Conservation (phyloP, 768 basidiomycete species). For the Botryobasidium botryosum region DNA sequence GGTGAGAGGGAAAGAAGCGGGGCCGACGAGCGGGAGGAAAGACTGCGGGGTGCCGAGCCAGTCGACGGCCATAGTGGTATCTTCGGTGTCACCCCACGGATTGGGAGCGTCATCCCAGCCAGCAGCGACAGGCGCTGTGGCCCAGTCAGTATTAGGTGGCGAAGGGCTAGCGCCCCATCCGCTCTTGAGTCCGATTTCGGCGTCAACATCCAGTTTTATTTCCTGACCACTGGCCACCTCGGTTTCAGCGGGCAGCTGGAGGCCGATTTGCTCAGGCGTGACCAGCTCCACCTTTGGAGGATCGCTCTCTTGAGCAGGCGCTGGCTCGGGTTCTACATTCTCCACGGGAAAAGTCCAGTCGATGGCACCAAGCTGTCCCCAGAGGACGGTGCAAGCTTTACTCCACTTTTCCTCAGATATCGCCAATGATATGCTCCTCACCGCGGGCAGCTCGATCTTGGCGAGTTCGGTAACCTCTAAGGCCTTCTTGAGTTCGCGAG, state of each 20-base stretch:
- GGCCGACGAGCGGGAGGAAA: constrained; percentile 30
- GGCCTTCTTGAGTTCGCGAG: constrained; percentile 31
- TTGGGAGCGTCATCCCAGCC: constrained; percentile 1
- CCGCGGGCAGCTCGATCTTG: constrained; percentile 33
- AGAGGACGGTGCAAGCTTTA: constrained; percentile 23
- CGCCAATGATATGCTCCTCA: constrained; percentile 15
- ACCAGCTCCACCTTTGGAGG: background rate
- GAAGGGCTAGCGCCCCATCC: constrained; percentile 12
- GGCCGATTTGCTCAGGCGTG: background rate
- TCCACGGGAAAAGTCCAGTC: constrained; percentile 11
- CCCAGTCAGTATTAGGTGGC: constrained; percentile 4
- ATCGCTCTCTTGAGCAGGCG: constrained; percentile 8
- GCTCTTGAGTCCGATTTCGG: constrained; percentile 11
- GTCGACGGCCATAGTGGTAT: background rate
- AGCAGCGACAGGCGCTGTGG: background rate
- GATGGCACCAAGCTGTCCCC: constrained; percentile 18
- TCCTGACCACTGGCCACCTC: constrained; percentile 12
- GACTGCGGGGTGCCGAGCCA: constrained; percentile 9
- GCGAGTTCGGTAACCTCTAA: constrained; percentile 29
- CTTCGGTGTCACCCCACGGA: constrained; percentile 3
- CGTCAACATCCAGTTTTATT: constrained; percentile 3
- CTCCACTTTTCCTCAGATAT: background rate
- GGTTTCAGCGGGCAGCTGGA: constrained; percentile 8
- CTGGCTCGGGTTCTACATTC: constrained; percentile 5
- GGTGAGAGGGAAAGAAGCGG: constrained; percentile 38